A percentile compares a stretch with the other conserved stretches of the same genome.
These are phyloP conservation scores for Fomitiporia mediterranea DNA, from an alignment of 1,284 basidiomycete genomes.

Conservation along the genomic window DNA sequence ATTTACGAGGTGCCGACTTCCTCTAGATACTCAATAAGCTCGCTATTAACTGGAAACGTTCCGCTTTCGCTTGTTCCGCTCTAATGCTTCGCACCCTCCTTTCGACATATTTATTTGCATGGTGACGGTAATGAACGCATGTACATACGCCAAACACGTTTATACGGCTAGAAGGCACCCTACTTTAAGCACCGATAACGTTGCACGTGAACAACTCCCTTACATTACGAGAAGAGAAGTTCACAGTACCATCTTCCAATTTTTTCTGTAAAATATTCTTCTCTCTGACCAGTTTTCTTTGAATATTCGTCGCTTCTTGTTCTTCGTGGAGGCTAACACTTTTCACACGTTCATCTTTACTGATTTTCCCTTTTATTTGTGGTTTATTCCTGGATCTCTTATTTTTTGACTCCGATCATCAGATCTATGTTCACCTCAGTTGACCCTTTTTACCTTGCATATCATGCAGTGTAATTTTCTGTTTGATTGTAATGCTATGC, in stretches of 20 bases:
- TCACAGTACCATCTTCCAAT: not conserved
- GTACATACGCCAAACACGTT: not conserved
- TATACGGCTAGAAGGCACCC: not conserved
- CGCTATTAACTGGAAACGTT: not conserved
- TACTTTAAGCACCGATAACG: not conserved
- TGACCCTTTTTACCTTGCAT: too few relatives aligned
- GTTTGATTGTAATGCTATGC: too few relatives aligned
- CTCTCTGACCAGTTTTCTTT: not conserved
- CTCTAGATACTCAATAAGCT: constrained; percentile 31
- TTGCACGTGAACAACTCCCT: not conserved
- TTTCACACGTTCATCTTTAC: not conserved
- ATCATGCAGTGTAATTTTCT: too few relatives aligned
- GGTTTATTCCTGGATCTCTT: too few relatives aligned
- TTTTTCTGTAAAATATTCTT: not conserved
- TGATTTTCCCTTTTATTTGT: not conserved
- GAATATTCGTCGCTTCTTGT: not conserved
- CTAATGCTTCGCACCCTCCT: too few relatives aligned
- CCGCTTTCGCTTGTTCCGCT: not conserved
- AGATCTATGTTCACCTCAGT: too few relatives aligned
- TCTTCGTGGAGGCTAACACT: not conserved
- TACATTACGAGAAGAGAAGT: not conserved
- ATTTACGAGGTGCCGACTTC: constrained; percentile 48
- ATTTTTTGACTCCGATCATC: too few relatives aligned
- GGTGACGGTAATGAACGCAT: not conserved
- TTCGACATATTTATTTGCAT: not conserved